Evolutionary conservation across 805 yeast species (phyloP).

Genomic region (Candida golubevii): DNA sequence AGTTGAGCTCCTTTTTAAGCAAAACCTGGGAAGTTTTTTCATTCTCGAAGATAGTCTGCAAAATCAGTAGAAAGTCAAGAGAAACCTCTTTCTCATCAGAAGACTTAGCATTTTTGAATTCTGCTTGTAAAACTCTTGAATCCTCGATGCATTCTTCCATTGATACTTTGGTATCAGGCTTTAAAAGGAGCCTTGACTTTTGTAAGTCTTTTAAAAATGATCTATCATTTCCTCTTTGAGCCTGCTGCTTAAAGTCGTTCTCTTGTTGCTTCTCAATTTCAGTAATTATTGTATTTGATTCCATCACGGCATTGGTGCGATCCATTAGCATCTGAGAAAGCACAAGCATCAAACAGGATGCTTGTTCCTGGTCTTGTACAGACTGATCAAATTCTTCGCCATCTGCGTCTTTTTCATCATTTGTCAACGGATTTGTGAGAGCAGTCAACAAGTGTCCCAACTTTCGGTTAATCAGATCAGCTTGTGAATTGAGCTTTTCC

Average conservation of each 20-base stretch:
- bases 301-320: slow-evolving; percentile 16
- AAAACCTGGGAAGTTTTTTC: slow-evolving; percentile 40
- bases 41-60: slow-evolving; percentile 28
- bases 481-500: slow-evolving; percentile 47
- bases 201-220: slow-evolving; percentile 24
- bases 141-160: slow-evolving; percentile 28
- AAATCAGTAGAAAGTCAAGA: slow-evolving; percentile 16
- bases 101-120: slow-evolving; percentile 20
- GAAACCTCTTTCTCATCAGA: slow-evolving; percentile 15
- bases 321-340: slow-evolving; percentile 46
- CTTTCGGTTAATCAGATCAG: slow-evolving; percentile 50
- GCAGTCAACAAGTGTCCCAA: slow-evolving; percentile 38
- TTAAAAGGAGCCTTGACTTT: slow-evolving; percentile 19
- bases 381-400: slow-evolving; percentile 79
- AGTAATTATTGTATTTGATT: slow-evolving; percentile 3
- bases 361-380: slow-evolving; percentile 69
- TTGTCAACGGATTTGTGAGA: slow-evolving; percentile 45
- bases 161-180: slow-evolving; percentile 28
- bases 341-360: slow-evolving; percentile 53
- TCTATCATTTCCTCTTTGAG: slow-evolving; percentile 24
- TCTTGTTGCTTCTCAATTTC: slow-evolving; percentile 15
- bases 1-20: slow-evolving; percentile 46
- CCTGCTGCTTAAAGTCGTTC: slow-evolving; percentile 18
- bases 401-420: slow-evolving; percentile 45
- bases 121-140: slow-evolving; percentile 19